A percentile compares a stretch with the other conserved stretches of the same genome.
Conservation (phyloP, 306 rosid genomes). For the Vigna nakashimae region DNA sequence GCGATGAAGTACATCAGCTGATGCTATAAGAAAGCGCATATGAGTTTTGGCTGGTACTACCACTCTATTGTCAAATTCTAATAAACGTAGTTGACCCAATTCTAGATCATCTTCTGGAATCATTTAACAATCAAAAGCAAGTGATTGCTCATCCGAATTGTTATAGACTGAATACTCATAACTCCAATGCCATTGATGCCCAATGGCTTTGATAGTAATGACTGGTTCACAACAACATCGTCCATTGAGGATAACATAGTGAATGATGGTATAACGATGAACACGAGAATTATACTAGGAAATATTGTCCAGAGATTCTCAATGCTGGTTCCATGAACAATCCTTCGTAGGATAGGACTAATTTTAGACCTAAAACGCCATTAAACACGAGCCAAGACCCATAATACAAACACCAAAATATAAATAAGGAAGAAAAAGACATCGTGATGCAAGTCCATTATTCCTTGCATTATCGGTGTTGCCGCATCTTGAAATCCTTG, state of each 20-base stretch:
- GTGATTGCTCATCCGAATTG: no score
- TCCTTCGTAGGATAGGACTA: neutral
- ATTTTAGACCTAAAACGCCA: neutral
- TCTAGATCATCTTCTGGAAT: no score
- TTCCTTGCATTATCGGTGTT: slow-evolving; percentile 13
- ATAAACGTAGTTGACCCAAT: no score
- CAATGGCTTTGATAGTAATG: neutral
- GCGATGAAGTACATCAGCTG: no score
- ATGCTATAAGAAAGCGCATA: no score
- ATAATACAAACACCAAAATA: neutral
- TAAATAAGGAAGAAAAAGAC: neutral
- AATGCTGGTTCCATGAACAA: neutral
- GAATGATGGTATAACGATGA: neutral
- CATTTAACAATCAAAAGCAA: no score
- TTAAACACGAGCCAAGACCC: neutral
- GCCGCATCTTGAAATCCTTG: neutral
- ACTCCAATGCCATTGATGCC: no score
- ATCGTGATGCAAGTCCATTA: neutral
- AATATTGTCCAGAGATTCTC: neutral
- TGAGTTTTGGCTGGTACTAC: no score
- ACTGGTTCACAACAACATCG: neutral
- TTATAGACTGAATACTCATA: no score
- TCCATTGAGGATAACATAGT: neutral
- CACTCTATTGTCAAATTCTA: no score
- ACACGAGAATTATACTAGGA: neutral